Base-by-base conservation (phyloP, 1,284 basidiomycete genomes). In the Ceratobasidium sp. region DNA sequence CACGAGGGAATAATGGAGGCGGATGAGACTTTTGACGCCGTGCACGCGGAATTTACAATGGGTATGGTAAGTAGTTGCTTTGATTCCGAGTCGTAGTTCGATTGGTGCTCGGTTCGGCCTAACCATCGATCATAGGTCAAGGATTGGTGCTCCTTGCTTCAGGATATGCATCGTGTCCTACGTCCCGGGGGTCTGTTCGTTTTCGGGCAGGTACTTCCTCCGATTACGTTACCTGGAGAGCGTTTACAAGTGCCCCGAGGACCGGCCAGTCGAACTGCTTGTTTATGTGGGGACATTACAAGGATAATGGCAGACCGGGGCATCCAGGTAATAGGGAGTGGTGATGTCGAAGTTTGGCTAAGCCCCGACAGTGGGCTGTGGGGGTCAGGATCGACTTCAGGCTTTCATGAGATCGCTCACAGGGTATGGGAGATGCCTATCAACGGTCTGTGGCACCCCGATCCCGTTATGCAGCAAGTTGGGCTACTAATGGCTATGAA, bases 101-200 rank as follows among this genome's bases (percentile, higher is more conserved):
- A n/a, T 34, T n/a, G 9, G 13, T 29, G 7, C 29, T 53, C n/a
- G 16, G 16, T 22, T 6, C 41, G 1, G 27, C 3, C 54, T 39
- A 31, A 19, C 19, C 3, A 1, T 39, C 2, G 13, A 58, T 29
- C 29, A 2, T 31, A 69, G 65, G 53, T 58, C 2, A 39, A 46
- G 54, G 75, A 74, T 62, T 68, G 62, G 75, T 29, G 54, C 43
- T 31, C 34, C 39, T 37, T 76, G 2, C 58, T 76, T 3, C 14
- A 31, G 29, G 73, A 76, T n/a, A 68, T 76, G 41, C 63, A 69
- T 51, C 63, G 75, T 5, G 65, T 74, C 13, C 62, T 76, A 19
- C 64, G 73, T 13, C 65, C 72, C 24, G 75, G 75, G 2, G 75
- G 75, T 27, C 58, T 76, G 19, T 74, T 76, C 19, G 53, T 76